Percentiles rank a stretch among this genome's conserved stretches.
phyloP scores from a whole-genome alignment of 345 rosid genomes.

The Arabis hirsuta region DNA sequence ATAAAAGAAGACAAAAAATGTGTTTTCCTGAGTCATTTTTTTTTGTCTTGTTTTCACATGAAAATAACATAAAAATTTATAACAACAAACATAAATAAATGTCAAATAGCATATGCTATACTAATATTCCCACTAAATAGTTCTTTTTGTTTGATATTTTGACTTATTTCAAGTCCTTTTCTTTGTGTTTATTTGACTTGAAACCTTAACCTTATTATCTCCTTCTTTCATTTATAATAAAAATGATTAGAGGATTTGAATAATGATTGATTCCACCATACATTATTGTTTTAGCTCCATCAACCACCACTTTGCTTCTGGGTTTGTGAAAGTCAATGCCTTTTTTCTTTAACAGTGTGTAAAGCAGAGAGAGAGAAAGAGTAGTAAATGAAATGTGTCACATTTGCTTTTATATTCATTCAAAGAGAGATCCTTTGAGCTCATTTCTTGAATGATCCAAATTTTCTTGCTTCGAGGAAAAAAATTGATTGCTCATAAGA shows the following conservation, averaged over 20 bases:
- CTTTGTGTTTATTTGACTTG: conserved; percentile 19
- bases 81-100: neutral
- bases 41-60: conserved; percentile 30
- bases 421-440: conserved; percentile 22
- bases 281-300: neutral
- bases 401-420: conserved; percentile 48
- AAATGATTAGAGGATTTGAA: conserved; percentile 28
- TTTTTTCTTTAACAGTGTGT: conserved; percentile 51
- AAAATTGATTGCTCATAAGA: conserved; percentile 27
- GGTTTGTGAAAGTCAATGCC: conserved; percentile 65
- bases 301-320: conserved; percentile 39
- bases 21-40: conserved; percentile 28
- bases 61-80: neutral
- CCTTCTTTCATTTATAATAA: neutral
- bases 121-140: conserved; percentile 39
- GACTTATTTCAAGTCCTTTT: conserved; percentile 27
- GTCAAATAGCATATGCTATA: conserved; percentile 36
- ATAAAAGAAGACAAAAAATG: conserved; percentile 31
- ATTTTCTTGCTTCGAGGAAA: neutral
- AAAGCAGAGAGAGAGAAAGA: conserved; percentile 41
- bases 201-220: conserved; percentile 1
- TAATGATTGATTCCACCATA: conserved; percentile 1
- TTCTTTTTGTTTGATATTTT: conserved; percentile 14
- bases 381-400: conserved; percentile 40
- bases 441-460: conserved; percentile 16